Percentiles rank a stretch among this genome's conserved stretches.
Evolutionary conservation across 2,329 filamentous ascomycete genomes (phyloP).

Genomic region (Hansfordia pulvinata): DNA sequence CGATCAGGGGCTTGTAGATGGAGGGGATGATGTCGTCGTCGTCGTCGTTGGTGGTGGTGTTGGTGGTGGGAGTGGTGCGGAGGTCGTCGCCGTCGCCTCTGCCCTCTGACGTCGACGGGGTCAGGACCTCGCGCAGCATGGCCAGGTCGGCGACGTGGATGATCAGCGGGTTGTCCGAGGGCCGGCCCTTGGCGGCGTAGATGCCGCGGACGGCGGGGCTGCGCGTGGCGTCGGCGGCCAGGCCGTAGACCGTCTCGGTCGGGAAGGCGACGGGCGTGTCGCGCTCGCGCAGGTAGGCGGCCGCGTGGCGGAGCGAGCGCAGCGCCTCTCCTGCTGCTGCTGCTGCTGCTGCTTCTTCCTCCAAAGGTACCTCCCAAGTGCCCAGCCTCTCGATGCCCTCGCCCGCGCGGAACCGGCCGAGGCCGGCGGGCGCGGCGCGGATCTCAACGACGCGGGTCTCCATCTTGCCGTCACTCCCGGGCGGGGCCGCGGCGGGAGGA

Average conservation of each 20-base stretch:
- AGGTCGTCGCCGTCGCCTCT: conserved; percentile 2
- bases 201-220: conserved; percentile 79
- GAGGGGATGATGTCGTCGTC: conserved; percentile 41
- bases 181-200: conserved; percentile 78
- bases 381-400: conserved; percentile 10
- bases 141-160: conserved; percentile 74
- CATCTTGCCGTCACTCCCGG: conserved; percentile 3
- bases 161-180: conserved; percentile 90
- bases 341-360: no score
- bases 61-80: conserved; percentile 2
- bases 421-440: conserved; percentile 5
- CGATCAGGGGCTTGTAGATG: conserved; percentile 68
- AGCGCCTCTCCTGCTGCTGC: conserved; percentile 1
- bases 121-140: conserved; percentile 56
- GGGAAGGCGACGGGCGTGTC: conserved; percentile 83
- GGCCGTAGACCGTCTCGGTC: conserved; percentile 93
- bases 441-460: conserved; percentile 13
- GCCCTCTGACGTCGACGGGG: conserved; percentile 6
- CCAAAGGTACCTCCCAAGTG: conserved; percentile 16
- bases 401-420: conserved; percentile 13
- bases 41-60: conserved; percentile 10
- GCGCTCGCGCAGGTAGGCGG: conserved; percentile 46
- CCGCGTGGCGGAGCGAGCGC: conserved; percentile 44
- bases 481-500: no score
- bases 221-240: conserved; percentile 90